Conservation (phyloP, 495 filamentous ascomycete species). For the Hyaloscypha finlandica region DNA sequence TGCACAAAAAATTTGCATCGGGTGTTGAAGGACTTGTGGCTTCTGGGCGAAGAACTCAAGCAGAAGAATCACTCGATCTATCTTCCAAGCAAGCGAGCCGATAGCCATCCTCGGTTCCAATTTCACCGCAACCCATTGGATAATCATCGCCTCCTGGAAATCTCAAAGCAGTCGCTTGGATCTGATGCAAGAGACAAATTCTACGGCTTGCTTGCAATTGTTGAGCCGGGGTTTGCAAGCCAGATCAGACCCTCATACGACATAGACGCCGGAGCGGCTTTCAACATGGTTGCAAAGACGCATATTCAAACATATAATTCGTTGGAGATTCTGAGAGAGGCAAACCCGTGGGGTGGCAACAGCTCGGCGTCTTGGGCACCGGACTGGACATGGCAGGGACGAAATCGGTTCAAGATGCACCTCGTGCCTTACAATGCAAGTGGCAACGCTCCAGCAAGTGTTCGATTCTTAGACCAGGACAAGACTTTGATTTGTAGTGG, state of each 20-base stretch:
- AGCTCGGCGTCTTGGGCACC: slow-evolving; percentile 27
- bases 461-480: too few relatives aligned
- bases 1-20: slow-evolving; percentile 21
- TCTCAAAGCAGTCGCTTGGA: slow-evolving; percentile 17
- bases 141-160: slow-evolving; percentile 18
- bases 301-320: slow-evolving; percentile 24
- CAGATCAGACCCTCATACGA: slow-evolving; percentile 22
- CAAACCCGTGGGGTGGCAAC: slow-evolving; percentile 28
- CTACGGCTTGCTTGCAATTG: slow-evolving; percentile 28
- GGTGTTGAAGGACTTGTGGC: slow-evolving; percentile 13
- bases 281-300: slow-evolving; percentile 15
- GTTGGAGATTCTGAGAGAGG: slow-evolving; percentile 30
- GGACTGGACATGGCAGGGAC: slow-evolving; percentile 30
- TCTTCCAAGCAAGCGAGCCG: too few relatives aligned
- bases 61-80: not conserved
- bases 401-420: not conserved
- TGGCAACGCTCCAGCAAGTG: too few relatives aligned
- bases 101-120: too few relatives aligned
- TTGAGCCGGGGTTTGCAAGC: slow-evolving; percentile 20
- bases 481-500: too few relatives aligned
- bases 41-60: slow-evolving; percentile 12
- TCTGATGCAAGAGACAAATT: slow-evolving; percentile 27
- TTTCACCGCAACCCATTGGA: not conserved
- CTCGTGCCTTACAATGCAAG: too few relatives aligned
- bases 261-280: slow-evolving; percentile 1